Percentiles rank a stretch among this genome's conserved stretches.
phyloP scores from a whole-genome alignment of 306 rosid species.

The Inga oerstediana region DNA sequence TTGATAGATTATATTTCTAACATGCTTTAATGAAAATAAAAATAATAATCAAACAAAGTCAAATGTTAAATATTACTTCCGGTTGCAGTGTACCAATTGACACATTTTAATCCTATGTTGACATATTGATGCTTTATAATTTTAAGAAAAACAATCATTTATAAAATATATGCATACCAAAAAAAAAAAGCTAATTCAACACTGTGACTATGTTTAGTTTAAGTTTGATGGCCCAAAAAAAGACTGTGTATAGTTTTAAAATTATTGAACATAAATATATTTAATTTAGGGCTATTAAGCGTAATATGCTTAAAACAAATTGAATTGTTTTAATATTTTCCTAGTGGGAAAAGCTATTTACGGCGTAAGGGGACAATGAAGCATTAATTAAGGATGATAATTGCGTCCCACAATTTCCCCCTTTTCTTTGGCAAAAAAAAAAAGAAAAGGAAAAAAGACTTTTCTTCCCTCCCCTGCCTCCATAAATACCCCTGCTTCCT shows the following conservation, averaged over 20 bases:
- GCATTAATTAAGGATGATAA: conserved; percentile 44
- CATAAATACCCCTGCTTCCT: conserved; percentile 56
- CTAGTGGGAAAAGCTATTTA: not conserved
- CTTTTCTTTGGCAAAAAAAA: not conserved
- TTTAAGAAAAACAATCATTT: not conserved
- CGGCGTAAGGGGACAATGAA: not conserved
- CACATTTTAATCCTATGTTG: not conserved
- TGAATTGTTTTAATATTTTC: not conserved
- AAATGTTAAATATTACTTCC: not conserved
- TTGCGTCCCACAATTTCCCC: not conserved
- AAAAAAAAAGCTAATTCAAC: not conserved
- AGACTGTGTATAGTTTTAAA: not conserved
- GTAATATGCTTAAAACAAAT: not conserved
- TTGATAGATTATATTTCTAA: too few species aligned
- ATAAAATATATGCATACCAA: not conserved
- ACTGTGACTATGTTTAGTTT: not conserved
- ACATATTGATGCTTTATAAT: not conserved
- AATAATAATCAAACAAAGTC: not conserved
- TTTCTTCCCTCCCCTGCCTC: conserved; percentile 23
- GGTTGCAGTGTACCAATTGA: not conserved
- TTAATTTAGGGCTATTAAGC: not conserved
- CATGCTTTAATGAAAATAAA: not conserved
- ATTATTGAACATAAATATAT: not conserved
- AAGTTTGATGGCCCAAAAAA: too few species aligned
- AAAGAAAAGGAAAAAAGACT: not conserved